phyloP scores from a whole-genome alignment of 2,329 filamentous ascomycete species.

The Pseudogymnoascus sp. region DNA sequence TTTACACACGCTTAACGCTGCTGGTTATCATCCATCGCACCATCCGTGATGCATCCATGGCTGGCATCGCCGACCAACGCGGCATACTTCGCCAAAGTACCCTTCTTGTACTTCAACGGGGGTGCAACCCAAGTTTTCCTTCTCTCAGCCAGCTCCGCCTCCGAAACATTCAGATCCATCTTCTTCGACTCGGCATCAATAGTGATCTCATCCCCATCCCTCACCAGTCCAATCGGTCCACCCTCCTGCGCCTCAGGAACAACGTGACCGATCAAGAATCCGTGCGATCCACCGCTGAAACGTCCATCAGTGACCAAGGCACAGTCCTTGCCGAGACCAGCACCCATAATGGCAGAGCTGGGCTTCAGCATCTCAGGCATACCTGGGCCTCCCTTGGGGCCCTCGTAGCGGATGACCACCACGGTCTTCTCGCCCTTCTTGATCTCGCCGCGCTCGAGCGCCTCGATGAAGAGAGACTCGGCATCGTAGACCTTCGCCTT shows the following conservation, averaged over 20 bases:
- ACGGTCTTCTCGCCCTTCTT: slow-evolving; percentile 72
- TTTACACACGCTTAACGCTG: neutral
- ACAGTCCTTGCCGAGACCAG: slow-evolving; percentile 60
- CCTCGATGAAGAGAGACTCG: slow-evolving; percentile 61
- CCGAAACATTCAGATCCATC: slow-evolving; percentile 44
- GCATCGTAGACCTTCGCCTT: slow-evolving; percentile 64
- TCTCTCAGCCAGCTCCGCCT: slow-evolving; percentile 43
- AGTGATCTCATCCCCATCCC: slow-evolving; percentile 51
- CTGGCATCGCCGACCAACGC: slow-evolving; percentile 48
- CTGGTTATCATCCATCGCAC: slow-evolving; percentile 11
- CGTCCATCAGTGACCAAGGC: slow-evolving; percentile 66
- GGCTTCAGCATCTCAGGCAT: slow-evolving; percentile 72
- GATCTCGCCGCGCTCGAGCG: slow-evolving; percentile 59
- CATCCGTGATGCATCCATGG: slow-evolving; percentile 52
- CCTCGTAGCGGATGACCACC: slow-evolving; percentile 67
- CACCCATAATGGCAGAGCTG: slow-evolving; percentile 65
- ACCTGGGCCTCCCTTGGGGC: slow-evolving; percentile 64
- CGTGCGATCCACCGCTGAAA: slow-evolving; percentile 51
- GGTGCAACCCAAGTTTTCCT: slow-evolving; percentile 45
- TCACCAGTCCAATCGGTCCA: slow-evolving; percentile 50
- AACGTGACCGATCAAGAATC: slow-evolving; percentile 56
- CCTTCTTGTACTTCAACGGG: slow-evolving; percentile 48
- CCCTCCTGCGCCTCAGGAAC: slow-evolving; percentile 54
- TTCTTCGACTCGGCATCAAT: slow-evolving; percentile 51
- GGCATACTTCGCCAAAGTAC: slow-evolving; percentile 53